phyloP scores from a whole-genome alignment of 306 rosid species.

The Vigna nakashimae region DNA sequence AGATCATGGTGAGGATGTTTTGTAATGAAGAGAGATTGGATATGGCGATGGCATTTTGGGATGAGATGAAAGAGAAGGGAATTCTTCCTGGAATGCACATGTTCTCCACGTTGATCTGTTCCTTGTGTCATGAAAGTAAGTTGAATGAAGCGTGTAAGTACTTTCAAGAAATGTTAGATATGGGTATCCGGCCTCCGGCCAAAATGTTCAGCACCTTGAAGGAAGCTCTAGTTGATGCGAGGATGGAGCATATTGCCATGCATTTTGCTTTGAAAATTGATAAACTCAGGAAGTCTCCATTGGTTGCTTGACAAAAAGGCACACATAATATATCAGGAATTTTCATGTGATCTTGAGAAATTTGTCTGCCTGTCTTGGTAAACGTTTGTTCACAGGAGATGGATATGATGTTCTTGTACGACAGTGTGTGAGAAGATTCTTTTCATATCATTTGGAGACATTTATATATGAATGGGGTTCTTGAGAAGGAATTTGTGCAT shows the following conservation, averaged over 20 bases:
- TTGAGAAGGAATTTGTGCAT: neutral
- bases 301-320: conserved; percentile 43
- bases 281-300: conserved; percentile 66
- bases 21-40: conserved; percentile 68
- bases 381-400: neutral
- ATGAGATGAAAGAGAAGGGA: conserved; percentile 71
- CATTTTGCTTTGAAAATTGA: conserved; percentile 58
- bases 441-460: neutral
- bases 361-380: neutral
- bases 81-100: conserved; percentile 80
- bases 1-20: conserved; percentile 79
- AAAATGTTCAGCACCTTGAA: conserved; percentile 68
- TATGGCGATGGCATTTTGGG: conserved; percentile 74
- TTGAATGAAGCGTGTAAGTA: conserved; percentile 76
- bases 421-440: neutral
- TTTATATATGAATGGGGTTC: neutral
- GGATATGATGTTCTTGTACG: neutral
- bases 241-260: conserved; percentile 56
- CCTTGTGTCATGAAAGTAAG: conserved; percentile 68
- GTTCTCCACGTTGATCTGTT: conserved; percentile 71
- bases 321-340: neutral
- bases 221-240: conserved; percentile 60
- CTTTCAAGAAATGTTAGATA: conserved; percentile 80
- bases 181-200: conserved; percentile 81
- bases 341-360: neutral